A percentile compares a stretch with the other conserved stretches of the same genome.
These are phyloP conservation scores for Solanum paucissectum DNA, from an alignment of 257 asterid genomes.

Conservation along the genomic window DNA sequence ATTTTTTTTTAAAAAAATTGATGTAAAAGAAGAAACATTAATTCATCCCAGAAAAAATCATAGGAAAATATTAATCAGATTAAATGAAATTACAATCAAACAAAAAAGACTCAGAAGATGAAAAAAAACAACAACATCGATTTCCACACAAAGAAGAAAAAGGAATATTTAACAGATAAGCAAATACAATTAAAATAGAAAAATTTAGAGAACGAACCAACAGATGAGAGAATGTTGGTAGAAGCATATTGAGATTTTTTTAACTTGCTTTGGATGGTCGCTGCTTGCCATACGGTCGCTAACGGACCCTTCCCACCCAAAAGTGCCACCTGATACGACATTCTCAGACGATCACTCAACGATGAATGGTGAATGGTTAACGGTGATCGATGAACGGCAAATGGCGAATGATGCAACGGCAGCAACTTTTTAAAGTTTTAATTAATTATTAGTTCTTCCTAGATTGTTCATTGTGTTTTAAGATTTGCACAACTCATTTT, in stretches of 20 bases:
- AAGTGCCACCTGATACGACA: slow-evolving; percentile 44
- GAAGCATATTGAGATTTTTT: slow-evolving; percentile 54
- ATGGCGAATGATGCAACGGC: background rate
- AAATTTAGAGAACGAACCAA: slow-evolving; percentile 25
- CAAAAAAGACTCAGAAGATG: background rate
- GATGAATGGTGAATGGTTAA: too few relatives aligned
- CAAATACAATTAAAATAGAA: background rate
- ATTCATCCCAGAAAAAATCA: background rate
- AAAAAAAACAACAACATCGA: background rate
- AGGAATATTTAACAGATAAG: background rate
- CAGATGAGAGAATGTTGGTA: slow-evolving; percentile 52
- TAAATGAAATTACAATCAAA: background rate
- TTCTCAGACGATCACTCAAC: background rate
- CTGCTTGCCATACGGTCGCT: slow-evolving; percentile 88
- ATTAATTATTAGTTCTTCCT: background rate
- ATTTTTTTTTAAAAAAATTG: background rate
- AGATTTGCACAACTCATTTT: background rate
- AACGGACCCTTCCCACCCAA: slow-evolving; percentile 45
- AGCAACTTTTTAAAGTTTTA: background rate
- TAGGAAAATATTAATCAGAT: background rate
- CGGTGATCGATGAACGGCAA: too few relatives aligned
- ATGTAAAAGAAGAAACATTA: background rate
- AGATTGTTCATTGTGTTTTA: background rate
- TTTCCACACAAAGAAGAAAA: background rate
- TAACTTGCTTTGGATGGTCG: slow-evolving; percentile 70